Base-by-base conservation (phyloP, 495 filamentous ascomycete genomes). In the Haplographium delicatum region DNA sequence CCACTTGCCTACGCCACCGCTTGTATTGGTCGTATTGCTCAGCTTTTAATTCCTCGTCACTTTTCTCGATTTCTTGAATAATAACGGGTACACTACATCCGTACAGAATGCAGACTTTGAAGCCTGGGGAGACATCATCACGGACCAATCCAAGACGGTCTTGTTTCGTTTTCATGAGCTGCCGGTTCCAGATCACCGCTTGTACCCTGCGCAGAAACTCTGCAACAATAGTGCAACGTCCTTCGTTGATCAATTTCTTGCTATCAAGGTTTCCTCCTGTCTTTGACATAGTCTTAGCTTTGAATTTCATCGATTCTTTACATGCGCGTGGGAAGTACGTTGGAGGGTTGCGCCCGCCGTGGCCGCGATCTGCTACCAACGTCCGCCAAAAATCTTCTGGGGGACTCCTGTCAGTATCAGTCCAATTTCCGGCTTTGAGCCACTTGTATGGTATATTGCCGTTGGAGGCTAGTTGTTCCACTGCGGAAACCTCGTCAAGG, bases 331-430 rank as follows among this genome's bases (percentile, higher is more conserved):
- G 27, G 42, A 33, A 28, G 16, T 26, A 48, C 10, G 5, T 27
- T 1, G 55, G 55, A 23, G 55, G 24, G 9, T 38, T 35, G 2
- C 23, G 20, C 8, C 53, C 53, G 18, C 53, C 37, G 10, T 9
- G 15, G n/a, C 67, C 65, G 22, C 72, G 44, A 50, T 72, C 67
- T 22, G 61, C 69, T 0, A 74, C 69, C 0, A 74, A 38, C 0
- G 72, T 73, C 2, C 70, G 48, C 70, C 68, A 73, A 38, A 73
- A 67, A 7, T 59, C 58, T 5, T 70, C 66, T 1, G 65, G 65
- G 4, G 63, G 61, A 28, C 60, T 46, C 37, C 53, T 26, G 2
- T 37, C 18, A 16, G 16, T 18, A 15, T 48, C 23, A 39, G 25
- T 3, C 42, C 42, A 45, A 3, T 34, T 23, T 19, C 45, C 45